A percentile compares a stretch with the other conserved stretches of the same genome.
These are phyloP conservation scores for Corynespora cassiicola DNA, from an alignment of 2,329 filamentous ascomycete genomes.

Conservation along the genomic window DNA sequence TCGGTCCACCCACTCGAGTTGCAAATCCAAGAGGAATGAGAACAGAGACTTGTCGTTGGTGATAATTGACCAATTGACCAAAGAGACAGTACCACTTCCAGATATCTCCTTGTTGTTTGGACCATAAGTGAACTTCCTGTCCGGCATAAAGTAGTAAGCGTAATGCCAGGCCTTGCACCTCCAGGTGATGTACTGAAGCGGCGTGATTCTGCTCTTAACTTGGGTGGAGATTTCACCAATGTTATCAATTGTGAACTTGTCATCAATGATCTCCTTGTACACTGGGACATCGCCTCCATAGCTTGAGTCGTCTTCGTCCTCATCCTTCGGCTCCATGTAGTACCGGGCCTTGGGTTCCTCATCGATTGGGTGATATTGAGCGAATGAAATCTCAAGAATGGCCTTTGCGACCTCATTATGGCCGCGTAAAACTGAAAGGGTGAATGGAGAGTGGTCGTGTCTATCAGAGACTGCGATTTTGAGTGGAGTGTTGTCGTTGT, in stretches of 20 bases:
- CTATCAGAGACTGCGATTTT: slow-evolving; percentile 67
- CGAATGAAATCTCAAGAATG: slow-evolving; percentile 73
- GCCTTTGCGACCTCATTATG: slow-evolving; percentile 68
- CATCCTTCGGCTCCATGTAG: slow-evolving; percentile 38
- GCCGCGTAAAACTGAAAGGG: slow-evolving; percentile 70
- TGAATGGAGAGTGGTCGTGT: slow-evolving; percentile 65
- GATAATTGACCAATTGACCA: slow-evolving; percentile 56
- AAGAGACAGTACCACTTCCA: slow-evolving; percentile 3
- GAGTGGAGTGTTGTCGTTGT: slow-evolving; percentile 60
- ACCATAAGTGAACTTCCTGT: slow-evolving; percentile 14
- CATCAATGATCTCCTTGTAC: slow-evolving; percentile 64
- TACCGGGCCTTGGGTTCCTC: slow-evolving; percentile 60
- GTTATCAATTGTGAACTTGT: slow-evolving; percentile 77
- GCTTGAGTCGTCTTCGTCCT: slow-evolving; percentile 26
- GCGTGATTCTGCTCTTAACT: slow-evolving; percentile 69
- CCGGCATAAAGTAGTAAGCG: slow-evolving; percentile 1
- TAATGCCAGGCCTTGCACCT: slow-evolving; percentile 5
- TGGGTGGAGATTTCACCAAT: slow-evolving; percentile 72
- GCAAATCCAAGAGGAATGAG: slow-evolving; percentile 64
- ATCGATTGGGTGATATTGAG: slow-evolving; percentile 67
- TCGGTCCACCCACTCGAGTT: slow-evolving; percentile 50
- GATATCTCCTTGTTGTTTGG: slow-evolving; percentile 10
- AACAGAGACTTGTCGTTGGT: slow-evolving; percentile 63
- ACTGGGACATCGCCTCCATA: slow-evolving; percentile 35
- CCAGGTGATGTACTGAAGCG: slow-evolving; percentile 60